A percentile compares a stretch with the other conserved stretches of the same genome.
phyloP scores from a whole-genome alignment of 805 yeast genomes.

The Metschnikowia proteae region DNA sequence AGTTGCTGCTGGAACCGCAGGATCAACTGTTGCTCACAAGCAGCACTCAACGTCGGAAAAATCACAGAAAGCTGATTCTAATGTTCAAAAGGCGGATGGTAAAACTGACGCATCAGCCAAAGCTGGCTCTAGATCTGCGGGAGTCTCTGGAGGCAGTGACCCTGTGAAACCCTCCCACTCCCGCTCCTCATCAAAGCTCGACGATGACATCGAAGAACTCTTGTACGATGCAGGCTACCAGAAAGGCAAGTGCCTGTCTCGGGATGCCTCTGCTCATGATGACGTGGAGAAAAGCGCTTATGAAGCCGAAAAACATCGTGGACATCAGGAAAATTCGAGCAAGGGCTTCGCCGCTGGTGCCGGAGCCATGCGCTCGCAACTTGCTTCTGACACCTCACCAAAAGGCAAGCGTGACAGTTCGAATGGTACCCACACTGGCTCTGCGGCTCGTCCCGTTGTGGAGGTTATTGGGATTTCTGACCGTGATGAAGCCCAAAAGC shows the following conservation, averaged over 20 bases:
- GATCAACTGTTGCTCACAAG: slow-evolving; percentile 11
- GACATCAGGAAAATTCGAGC: background rate
- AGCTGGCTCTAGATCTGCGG: background rate
- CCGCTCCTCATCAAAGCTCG: background rate
- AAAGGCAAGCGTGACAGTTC: background rate
- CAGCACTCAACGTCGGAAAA: background rate
- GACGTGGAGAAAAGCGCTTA: slow-evolving; percentile 4
- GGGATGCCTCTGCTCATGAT: background rate
- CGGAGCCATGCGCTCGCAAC: slow-evolving; percentile 1
- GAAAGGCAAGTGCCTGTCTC: background rate
- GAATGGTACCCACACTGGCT: background rate
- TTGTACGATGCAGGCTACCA: slow-evolving; percentile 8
- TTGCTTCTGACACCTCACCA: background rate
- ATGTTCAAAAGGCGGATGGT: background rate
- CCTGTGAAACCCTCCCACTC: background rate
- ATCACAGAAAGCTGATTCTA: background rate
- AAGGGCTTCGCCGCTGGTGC: slow-evolving; percentile 1
- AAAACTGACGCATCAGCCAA: background rate
- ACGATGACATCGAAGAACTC: slow-evolving; percentile 4
- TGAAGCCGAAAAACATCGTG: slow-evolving; percentile 2
- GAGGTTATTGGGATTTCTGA: slow-evolving; percentile 36
- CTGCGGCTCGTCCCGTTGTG: slow-evolving; percentile 17
- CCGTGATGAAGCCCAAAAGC: slow-evolving; percentile 25
- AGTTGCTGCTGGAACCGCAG: slow-evolving; percentile 13
- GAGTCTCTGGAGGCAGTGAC: background rate